Evolutionary conservation across 83 land plant genomes (phyloP), one percentile per base, ranked within the genome.

Genomic region (Larix sibirica): DNA sequence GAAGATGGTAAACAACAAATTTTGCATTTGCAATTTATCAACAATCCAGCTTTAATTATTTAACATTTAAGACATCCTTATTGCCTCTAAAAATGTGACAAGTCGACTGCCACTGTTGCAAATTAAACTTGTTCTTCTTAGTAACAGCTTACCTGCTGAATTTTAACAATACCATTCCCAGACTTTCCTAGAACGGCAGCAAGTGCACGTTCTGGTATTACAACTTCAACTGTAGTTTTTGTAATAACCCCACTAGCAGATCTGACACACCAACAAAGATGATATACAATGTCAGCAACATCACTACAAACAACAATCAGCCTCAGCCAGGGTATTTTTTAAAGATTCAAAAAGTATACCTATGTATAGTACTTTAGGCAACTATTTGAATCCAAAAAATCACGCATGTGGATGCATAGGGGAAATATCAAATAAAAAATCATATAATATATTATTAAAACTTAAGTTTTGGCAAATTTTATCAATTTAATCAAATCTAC

Each of bases 211-310:
- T 90, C 88, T 56, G 97, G 92, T 83, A 95, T 84, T 40, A 93
- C 84, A 62, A 93, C 91, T 85, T 95, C 97, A 23, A 92, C 81
- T 13, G 86, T 93, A 76, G 92, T 95, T 62, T 85, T 84, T 3
- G 94, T 91, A 40, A 95, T 93, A 62, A 95, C 81, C 17, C 90
- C 84, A 10, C 82, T 79, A 42, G 85, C 38, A 68, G 85, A 77
- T 63, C 95, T 93, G 71, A 50, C 56, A 50, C 2, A 6, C 44
- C 14, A 3, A 12, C 56, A 50, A 50, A 50, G 56, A 50, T 50
- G 56, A 50, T 10, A 50, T 50, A 50, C 56, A 50, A 50, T 10
- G 56, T 50, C 56, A 50, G 56, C 14, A 9, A 50, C 56, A 10
- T 50, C 12, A 50, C 56, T 50, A 50, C 56, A 50, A 50, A 50